Base-by-base conservation (phyloP, 495 filamentous ascomycete species). In the Trichoderma gamsii region DNA sequence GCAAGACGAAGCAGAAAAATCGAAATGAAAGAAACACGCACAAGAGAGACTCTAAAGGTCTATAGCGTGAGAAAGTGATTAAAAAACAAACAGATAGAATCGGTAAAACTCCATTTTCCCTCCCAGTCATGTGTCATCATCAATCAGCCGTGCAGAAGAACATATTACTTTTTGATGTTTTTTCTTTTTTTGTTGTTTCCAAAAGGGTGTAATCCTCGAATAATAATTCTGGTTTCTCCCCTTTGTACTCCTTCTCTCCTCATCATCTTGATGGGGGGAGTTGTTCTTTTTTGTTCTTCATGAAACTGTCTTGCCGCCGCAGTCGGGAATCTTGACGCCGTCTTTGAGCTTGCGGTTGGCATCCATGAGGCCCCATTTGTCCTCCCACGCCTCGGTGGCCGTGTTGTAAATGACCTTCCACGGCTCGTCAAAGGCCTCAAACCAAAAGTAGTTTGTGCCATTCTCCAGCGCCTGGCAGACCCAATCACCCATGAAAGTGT, bases 311-410 rank as follows among this genome's bases (percentile, higher is more conserved):
- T 90, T 86, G 46, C 92, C 92, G 15, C 84, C 90, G 72, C 94
- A 98, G 73, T 92, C 88, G 27, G 95, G 95, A 72, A 99, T 96
- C 75, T 86, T 89, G 66, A 99, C 75, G 12, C 93, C 93, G 3
- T 82, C 72, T 77, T 99, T 99, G 73, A 99, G 75, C 25, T 93
- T 92, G 66, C 95, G 86, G 69, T 90, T 87, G 1, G 90, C 83
- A 76, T 96, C 92, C 87, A 99, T 88, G 25, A 99, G 79, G 38
- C 95, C 95, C 94, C 94, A 98, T 73, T 97, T 90, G 73, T 96
- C 92, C 78, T 99, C 95, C 93, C 93, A 97, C 67, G 91, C 82
- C 78, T 93, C 82, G 15, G 84, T 86, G 1, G 79, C 74, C 3
- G 77, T 81, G 74, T 99, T 89, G 76, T 86, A 96, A 29, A 71